Conservation (phyloP, 2,329 filamentous ascomycete species). For the Sporothrix phasma region DNA sequence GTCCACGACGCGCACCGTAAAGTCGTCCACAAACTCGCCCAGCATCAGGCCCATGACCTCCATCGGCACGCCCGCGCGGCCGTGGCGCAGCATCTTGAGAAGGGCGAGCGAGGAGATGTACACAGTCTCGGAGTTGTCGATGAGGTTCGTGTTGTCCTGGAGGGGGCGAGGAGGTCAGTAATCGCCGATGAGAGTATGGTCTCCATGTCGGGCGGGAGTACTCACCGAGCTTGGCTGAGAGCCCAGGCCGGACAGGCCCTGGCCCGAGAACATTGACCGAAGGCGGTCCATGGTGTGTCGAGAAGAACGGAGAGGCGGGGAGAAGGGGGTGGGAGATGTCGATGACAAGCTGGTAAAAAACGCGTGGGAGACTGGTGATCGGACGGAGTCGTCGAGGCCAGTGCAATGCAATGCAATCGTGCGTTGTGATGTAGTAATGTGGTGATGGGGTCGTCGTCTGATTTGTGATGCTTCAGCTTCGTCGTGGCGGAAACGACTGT, state of each 20-base stretch:
- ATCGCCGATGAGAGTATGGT: background rate
- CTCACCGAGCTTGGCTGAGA: slow-evolving; percentile 52
- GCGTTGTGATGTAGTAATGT: background rate
- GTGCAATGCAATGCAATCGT: background rate
- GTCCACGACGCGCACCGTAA: slow-evolving; percentile 95
- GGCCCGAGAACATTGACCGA: slow-evolving; percentile 75
- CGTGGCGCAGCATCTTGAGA: slow-evolving; percentile 97
- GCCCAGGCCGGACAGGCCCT: slow-evolving; percentile 50
- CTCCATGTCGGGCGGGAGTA: background rate
- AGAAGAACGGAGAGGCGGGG: slow-evolving; percentile 13
- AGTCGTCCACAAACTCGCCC: slow-evolving; percentile 97
- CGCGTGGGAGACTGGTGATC: background rate
- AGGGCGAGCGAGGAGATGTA: slow-evolving; percentile 97
- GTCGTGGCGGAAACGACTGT: background rate
- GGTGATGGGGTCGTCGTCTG: no score
- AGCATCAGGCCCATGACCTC: slow-evolving; percentile 99
- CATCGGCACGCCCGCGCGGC: slow-evolving; percentile 95
- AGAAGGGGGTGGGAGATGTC: background rate
- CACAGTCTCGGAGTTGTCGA: slow-evolving; percentile 98
- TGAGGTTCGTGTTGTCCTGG: slow-evolving; percentile 80
- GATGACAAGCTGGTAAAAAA: background rate
- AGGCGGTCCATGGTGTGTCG: slow-evolving; percentile 69
- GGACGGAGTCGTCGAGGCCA: background rate
- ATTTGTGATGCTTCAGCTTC: background rate
- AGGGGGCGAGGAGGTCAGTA: background rate